These are phyloP conservation scores for Fusarium pseudonygamai DNA, from an alignment of 2,329 filamentous ascomycete genomes.

Conservation along the genomic window DNA sequence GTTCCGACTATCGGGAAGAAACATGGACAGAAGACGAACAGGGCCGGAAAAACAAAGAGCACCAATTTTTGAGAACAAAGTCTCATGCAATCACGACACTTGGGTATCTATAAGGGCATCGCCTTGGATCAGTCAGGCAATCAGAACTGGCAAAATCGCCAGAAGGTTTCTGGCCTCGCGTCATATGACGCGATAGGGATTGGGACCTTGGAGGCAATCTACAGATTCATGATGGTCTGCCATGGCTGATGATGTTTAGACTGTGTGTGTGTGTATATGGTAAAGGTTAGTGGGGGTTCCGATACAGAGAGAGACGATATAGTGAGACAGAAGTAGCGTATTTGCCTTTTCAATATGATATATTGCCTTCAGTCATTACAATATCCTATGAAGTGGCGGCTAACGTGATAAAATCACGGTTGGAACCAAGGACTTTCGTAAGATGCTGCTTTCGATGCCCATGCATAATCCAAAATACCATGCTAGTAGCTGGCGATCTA, in stretches of 20 bases:
- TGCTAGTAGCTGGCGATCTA: slow-evolving; percentile 14
- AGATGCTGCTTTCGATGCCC: neutral
- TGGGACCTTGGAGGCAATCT: neutral
- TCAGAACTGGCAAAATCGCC: slow-evolving; percentile 13
- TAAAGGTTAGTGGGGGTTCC: slow-evolving; percentile 15
- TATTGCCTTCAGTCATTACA: slow-evolving; percentile 37
- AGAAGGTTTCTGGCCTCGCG: neutral
- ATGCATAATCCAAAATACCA: slow-evolving; percentile 13
- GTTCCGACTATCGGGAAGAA: neutral
- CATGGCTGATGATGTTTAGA: slow-evolving; percentile 15
- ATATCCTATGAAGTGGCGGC: slow-evolving; percentile 8
- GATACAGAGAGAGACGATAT: slow-evolving; percentile 16
- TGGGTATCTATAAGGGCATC: slow-evolving; percentile 14
- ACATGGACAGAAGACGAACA: neutral
- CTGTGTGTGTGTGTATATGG: slow-evolving; percentile 21
- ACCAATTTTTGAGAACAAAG: neutral
- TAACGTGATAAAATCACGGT: slow-evolving; percentile 8
- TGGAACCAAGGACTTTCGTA: neutral
- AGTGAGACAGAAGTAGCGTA: slow-evolving; percentile 28
- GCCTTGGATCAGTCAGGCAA: slow-evolving; percentile 26
- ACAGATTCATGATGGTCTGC: slow-evolving; percentile 9
- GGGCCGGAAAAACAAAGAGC: neutral
- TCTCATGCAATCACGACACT: slow-evolving; percentile 10
- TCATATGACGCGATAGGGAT: slow-evolving; percentile 6
- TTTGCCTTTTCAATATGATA: slow-evolving; percentile 35